Conservation (phyloP, 345 rosid species). For the Rhodamnia argentea region DNA sequence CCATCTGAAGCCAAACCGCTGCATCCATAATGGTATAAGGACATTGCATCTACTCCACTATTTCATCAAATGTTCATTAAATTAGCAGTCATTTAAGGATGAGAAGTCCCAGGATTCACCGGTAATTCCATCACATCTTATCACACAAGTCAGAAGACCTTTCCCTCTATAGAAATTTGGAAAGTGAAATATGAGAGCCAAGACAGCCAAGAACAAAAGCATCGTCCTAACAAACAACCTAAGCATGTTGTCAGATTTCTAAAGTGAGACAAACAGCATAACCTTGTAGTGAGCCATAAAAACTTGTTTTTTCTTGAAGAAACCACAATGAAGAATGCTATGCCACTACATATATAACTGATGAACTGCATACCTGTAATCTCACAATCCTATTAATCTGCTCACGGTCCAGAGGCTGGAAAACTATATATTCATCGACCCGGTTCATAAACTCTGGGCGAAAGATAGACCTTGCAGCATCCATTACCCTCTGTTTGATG, state of each 20-base stretch:
- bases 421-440: conserved; percentile 95
- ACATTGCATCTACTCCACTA: not conserved
- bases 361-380: conserved; percentile 53
- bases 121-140: not conserved
- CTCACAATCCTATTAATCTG: conserved; percentile 81
- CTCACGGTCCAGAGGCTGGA: conserved; percentile 84
- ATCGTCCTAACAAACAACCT: not conserved
- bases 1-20: not conserved
- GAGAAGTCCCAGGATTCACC: not conserved
- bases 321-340: not conserved
- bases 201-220: not conserved
- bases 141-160: not conserved
- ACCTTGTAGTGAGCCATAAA: not conserved
- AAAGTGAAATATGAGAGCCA: not conserved
- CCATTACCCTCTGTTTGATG: conserved; percentile 77
- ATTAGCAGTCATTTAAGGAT: not conserved
- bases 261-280: not conserved
- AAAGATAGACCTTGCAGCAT: conserved; percentile 93
- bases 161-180: not conserved
- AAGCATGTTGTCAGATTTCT: not conserved
- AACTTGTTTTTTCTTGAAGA: not conserved
- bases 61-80: not conserved
- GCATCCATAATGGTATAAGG: not conserved
- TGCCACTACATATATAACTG: not conserved
- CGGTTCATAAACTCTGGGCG: conserved; percentile 98